Percentiles rank a stretch among this genome's conserved stretches.
These are phyloP conservation scores for Mucor racemosus DNA, from an alignment of 371 early-diverging fungal genomes.

Conservation along the genomic window DNA sequence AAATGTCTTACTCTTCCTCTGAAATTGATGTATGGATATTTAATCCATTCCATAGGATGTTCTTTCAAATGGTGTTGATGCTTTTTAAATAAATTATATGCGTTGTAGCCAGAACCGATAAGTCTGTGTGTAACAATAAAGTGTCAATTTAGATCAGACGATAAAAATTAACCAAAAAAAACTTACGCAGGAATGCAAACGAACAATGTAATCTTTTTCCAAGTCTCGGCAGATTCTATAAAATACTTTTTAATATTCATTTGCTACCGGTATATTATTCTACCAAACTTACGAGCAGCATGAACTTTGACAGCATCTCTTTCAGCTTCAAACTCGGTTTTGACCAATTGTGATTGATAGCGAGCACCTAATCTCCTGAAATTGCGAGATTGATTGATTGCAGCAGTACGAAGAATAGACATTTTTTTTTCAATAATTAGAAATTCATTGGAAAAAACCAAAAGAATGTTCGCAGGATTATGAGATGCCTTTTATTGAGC, in stretches of 20 bases:
- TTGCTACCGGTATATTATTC: too few relatives aligned
- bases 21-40: constrained; percentile 46
- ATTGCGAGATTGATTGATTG: constrained; percentile 3
- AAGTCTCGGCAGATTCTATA: constrained; percentile 47
- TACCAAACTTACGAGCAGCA: constrained; percentile 37
- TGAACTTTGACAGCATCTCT: constrained; percentile 50
- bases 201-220: constrained; percentile 51
- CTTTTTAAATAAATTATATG: constrained; percentile 40
- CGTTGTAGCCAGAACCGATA: constrained; percentile 40
- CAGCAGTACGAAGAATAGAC: constrained; percentile 6
- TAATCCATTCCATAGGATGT: constrained; percentile 43
- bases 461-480: background rate
- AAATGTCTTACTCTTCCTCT: constrained; percentile 24
- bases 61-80: constrained; percentile 39
- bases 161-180: background rate
- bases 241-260: background rate
- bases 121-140: constrained; percentile 27
- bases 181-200: constrained; percentile 54
- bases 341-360: constrained; percentile 30
- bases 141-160: background rate
- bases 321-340: constrained; percentile 30
- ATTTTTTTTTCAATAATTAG: background rate
- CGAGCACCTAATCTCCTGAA: constrained; percentile 44
- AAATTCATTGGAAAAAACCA: background rate
- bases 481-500: background rate